A percentile compares a stretch with the other conserved stretches of the same genome.
phyloP scores from a whole-genome alignment of 2,329 filamentous ascomycete genomes.

The Claviceps fusiformis region DNA sequence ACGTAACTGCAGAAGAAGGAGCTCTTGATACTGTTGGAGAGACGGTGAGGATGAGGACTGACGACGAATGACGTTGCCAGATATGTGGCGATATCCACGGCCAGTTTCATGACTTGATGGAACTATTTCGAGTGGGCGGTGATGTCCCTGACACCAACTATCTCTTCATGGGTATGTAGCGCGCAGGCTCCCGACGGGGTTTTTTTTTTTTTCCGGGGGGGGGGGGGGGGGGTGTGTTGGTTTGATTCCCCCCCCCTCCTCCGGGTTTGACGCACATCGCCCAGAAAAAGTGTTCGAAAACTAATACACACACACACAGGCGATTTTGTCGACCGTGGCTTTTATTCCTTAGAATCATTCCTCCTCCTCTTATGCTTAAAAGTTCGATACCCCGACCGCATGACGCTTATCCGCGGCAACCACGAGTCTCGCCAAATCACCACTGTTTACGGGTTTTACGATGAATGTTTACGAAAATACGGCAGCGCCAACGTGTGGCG shows the following conservation, averaged over 20 bases:
- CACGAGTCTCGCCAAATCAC: slow-evolving; percentile 96
- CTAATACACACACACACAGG: slow-evolving; percentile 31
- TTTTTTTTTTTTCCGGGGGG: no score
- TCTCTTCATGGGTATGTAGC: slow-evolving; percentile 74
- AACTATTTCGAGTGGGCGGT: slow-evolving; percentile 84
- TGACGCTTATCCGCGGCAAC: slow-evolving; percentile 89
- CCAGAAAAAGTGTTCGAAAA: neutral
- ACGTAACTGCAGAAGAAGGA: slow-evolving; percentile 16
- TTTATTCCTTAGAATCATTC: slow-evolving; percentile 96
- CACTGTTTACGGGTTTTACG: slow-evolving; percentile 95
- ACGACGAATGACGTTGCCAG: slow-evolving; percentile 23
- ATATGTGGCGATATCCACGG: slow-evolving; percentile 97
- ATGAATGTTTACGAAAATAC: slow-evolving; percentile 92
- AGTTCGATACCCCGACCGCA: slow-evolving; percentile 92
- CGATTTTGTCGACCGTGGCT: slow-evolving; percentile 95
- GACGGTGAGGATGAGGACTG: no score
- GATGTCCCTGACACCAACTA: slow-evolving; percentile 94
- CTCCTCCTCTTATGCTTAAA: slow-evolving; percentile 90
- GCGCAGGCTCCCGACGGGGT: no score
- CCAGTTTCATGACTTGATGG: slow-evolving; percentile 95
- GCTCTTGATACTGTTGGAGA: neutral
- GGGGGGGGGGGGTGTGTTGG: no score
- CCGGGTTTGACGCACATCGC: no score
- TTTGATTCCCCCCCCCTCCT: no score
- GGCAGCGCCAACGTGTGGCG: slow-evolving; percentile 94